phyloP scores from a whole-genome alignment of 225 moss, liverwort and hornwort species.

The Anthoceros angustus region DNA sequence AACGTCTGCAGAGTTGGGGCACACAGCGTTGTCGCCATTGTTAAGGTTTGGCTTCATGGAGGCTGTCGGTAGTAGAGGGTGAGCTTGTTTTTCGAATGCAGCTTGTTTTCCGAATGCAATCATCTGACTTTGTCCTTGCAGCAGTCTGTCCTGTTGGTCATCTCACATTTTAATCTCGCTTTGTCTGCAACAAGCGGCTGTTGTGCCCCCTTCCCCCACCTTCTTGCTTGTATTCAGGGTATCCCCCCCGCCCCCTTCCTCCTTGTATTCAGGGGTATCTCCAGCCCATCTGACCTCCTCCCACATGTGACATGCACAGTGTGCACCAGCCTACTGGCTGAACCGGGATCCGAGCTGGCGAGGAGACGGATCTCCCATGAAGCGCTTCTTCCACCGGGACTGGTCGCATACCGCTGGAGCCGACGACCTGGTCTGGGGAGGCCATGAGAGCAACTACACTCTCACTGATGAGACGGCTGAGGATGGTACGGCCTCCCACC shows the following conservation, averaged over 20 bases:
- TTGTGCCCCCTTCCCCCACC: too few species aligned
- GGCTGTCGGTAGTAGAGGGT: too few species aligned
- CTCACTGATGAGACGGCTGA: neutral
- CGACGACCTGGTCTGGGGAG: conserved; percentile 10
- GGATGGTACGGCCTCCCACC: neutral
- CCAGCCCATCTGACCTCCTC: neutral
- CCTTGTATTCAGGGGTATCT: neutral
- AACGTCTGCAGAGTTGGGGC: too few species aligned
- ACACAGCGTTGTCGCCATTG: too few species aligned
- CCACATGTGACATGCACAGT: conserved; percentile 3
- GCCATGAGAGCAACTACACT: conserved; percentile 10
- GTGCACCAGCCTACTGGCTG: conserved; percentile 11
- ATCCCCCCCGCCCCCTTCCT: neutral
- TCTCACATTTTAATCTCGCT: too few species aligned
- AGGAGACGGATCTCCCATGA: conserved; percentile 10
- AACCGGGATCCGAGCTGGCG: conserved; percentile 9
- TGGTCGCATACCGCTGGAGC: conserved; percentile 8
- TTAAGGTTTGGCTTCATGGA: too few species aligned
- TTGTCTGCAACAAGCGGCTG: too few species aligned
- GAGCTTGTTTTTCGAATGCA: too few species aligned
- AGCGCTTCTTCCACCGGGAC: conserved; percentile 10
- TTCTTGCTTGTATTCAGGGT: neutral
- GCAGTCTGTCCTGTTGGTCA: too few species aligned
- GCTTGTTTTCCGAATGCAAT: too few species aligned
- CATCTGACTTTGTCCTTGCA: too few species aligned